A percentile compares a stretch with the other conserved stretches of the same genome.
These are phyloP conservation scores for Pyrenophora seminiperda DNA, from an alignment of 2,329 filamentous ascomycete species.

Conservation along the genomic window DNA sequence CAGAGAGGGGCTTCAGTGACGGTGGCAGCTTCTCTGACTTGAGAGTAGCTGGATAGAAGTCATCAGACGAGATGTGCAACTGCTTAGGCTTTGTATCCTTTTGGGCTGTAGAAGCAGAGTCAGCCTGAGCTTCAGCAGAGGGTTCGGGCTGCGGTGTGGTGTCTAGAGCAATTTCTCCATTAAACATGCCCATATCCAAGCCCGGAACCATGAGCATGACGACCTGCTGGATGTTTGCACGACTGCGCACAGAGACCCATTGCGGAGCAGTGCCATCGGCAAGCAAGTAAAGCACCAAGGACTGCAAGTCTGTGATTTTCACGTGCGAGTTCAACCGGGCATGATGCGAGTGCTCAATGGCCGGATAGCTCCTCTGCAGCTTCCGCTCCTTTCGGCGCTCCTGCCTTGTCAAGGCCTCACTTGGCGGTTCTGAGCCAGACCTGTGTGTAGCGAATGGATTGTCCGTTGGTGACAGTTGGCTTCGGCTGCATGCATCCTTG, in stretches of 20 bases:
- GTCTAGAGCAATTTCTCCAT: slow-evolving; percentile 53
- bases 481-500: slow-evolving; percentile 16
- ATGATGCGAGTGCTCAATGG: slow-evolving; percentile 58
- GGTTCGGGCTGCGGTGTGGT: slow-evolving; percentile 1
- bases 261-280: slow-evolving; percentile 65
- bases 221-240: slow-evolving; percentile 68
- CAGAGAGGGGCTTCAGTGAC: slow-evolving; percentile 66
- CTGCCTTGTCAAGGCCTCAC: slow-evolving; percentile 22
- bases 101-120: slow-evolving; percentile 12
- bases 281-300: slow-evolving; percentile 63
- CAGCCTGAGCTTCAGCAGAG: slow-evolving; percentile 11
- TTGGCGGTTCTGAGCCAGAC: slow-evolving; percentile 2
- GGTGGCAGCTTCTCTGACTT: slow-evolving; percentile 49
- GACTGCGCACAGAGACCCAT: slow-evolving; percentile 66
- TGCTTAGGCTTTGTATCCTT: slow-evolving; percentile 31
- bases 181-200: slow-evolving; percentile 88
- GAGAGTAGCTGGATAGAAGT: slow-evolving; percentile 57
- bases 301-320: slow-evolving; percentile 63
- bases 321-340: slow-evolving; percentile 61
- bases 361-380: slow-evolving; percentile 41
- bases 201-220: slow-evolving; percentile 92
- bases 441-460: slow-evolving; percentile 29
- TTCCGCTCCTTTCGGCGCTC: slow-evolving; percentile 39
- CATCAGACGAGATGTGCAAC: slow-evolving; percentile 52
- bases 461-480: slow-evolving; percentile 10